Conservation (phyloP, 2,329 filamentous ascomycete species). For the Colletotrichum costaricense region DNA sequence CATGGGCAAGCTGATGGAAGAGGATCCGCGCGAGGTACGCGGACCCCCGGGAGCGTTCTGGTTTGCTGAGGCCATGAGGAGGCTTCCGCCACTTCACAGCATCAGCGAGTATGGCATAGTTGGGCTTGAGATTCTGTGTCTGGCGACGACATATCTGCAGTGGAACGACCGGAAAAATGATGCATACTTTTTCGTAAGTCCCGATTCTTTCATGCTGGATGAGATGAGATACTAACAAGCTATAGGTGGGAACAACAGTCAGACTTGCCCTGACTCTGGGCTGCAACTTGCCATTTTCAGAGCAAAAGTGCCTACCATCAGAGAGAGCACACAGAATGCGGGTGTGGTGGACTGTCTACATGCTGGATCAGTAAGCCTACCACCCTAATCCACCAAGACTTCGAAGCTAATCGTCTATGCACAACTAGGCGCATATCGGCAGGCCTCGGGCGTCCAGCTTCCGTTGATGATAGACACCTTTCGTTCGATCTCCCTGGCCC, state of each 20-base stretch:
- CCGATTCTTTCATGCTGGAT: fast-evolving
- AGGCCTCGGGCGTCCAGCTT: slow-evolving; percentile 41
- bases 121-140: slow-evolving; percentile 42
- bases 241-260: slow-evolving; percentile 41
- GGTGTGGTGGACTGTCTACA: slow-evolving; percentile 46
- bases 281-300: slow-evolving; percentile 39
- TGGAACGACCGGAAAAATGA: slow-evolving; percentile 44
- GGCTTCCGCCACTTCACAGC: slow-evolving; percentile 40
- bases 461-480: slow-evolving; percentile 42
- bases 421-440: slow-evolving; percentile 41
- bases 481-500: slow-evolving; percentile 41
- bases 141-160: slow-evolving; percentile 42
- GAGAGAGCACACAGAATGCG: slow-evolving; percentile 41
- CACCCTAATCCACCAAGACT: fast-evolving
- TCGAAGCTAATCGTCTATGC: background rate
- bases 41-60: slow-evolving; percentile 40
- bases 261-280: slow-evolving; percentile 42
- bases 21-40: slow-evolving; percentile 33
- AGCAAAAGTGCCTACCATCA: slow-evolving; percentile 42
- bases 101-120: slow-evolving; percentile 41
- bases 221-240: background rate
- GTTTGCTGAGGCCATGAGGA: slow-evolving; percentile 42
- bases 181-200: slow-evolving; percentile 42
- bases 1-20: slow-evolving; percentile 43
- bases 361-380: slow-evolving; percentile 42